Evolutionary conservation across 2,329 filamentous ascomycete genomes (phyloP).

Genomic region (Scytalidium sp.): DNA sequence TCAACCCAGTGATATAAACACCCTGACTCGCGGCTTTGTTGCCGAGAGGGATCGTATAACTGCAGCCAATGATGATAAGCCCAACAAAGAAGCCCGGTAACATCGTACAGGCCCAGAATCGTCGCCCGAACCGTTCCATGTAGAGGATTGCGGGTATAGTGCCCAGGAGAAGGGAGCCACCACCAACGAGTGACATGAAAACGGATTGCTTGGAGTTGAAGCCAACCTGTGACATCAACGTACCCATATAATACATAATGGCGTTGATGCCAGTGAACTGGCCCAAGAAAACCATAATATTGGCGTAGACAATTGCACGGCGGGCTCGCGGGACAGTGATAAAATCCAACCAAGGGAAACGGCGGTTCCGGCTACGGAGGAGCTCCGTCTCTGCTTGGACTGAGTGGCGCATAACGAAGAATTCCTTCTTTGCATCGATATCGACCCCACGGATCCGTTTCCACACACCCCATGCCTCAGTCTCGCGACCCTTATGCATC

Average conservation of each 20-base stretch:
- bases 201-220: slow-evolving; percentile 60
- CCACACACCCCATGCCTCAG: slow-evolving; percentile 67
- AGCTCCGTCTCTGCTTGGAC: slow-evolving; percentile 53
- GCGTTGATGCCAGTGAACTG: slow-evolving; percentile 71
- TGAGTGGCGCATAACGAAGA: slow-evolving; percentile 67
- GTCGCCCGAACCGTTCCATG: slow-evolving; percentile 70
- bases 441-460: slow-evolving; percentile 65
- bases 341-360: slow-evolving; percentile 71
- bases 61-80: slow-evolving; percentile 61
- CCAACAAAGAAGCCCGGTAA: slow-evolving; percentile 70
- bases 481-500: slow-evolving; percentile 61
- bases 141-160: slow-evolving; percentile 66
- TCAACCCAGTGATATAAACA: slow-evolving; percentile 64
- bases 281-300: slow-evolving; percentile 67
- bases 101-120: slow-evolving; percentile 73
- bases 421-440: slow-evolving; percentile 62
- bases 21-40: slow-evolving; percentile 50
- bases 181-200: slow-evolving; percentile 74
- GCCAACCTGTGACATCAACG: slow-evolving; percentile 65
- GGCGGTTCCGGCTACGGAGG: slow-evolving; percentile 49
- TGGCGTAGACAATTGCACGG: slow-evolving; percentile 63
- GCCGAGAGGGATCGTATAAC: slow-evolving; percentile 53
- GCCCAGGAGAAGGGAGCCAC: slow-evolving; percentile 63
- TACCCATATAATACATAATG: slow-evolving; percentile 70
- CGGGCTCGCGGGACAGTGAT: slow-evolving; percentile 67